These are phyloP conservation scores for Zizania palustris DNA, from an alignment of 202 grass and related monocot genomes.

Conservation along the genomic window DNA sequence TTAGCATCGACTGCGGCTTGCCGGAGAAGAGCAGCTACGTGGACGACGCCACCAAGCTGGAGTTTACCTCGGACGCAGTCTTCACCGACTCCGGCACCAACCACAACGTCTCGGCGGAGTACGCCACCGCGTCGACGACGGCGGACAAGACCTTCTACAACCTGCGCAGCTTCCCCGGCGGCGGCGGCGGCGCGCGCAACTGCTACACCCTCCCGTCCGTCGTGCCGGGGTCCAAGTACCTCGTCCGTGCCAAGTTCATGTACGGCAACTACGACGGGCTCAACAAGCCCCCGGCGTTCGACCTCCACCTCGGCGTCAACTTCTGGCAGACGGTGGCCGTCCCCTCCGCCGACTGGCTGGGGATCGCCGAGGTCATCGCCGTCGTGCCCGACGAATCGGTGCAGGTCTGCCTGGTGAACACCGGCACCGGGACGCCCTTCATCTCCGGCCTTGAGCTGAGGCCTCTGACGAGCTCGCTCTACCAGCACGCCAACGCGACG, in stretches of 20 bases:
- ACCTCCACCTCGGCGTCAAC: slow-evolving; percentile 60
- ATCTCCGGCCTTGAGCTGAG: slow-evolving; percentile 57
- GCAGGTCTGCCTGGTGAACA: slow-evolving; percentile 69
- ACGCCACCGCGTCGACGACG: background rate
- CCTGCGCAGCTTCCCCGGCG: slow-evolving; percentile 53
- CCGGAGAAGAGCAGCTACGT: slow-evolving; percentile 33
- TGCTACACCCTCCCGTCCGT: slow-evolving; percentile 65
- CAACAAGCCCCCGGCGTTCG: slow-evolving; percentile 29
- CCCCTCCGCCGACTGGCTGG: background rate
- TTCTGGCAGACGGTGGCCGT: slow-evolving; percentile 50
- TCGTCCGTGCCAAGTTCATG: slow-evolving; percentile 57
- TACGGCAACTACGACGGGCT: slow-evolving; percentile 73
- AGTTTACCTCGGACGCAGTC: slow-evolving; percentile 39
- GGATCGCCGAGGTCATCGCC: slow-evolving; percentile 35
- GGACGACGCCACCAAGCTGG: slow-evolving; percentile 35
- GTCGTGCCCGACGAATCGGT: slow-evolving; percentile 32
- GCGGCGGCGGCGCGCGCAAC: slow-evolving; percentile 36
- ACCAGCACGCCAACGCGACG: slow-evolving; percentile 35
- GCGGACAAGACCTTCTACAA: slow-evolving; percentile 16
- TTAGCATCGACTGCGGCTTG: slow-evolving; percentile 73
- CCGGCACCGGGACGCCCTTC: slow-evolving; percentile 49
- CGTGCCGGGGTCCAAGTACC: slow-evolving; percentile 45
- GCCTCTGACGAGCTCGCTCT: slow-evolving; percentile 45
- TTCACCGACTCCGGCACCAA: slow-evolving; percentile 48
- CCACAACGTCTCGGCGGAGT: slow-evolving; percentile 39